Base-by-base conservation (phyloP, 176 grass and related monocot species). In the Carex cristatella region DNA sequence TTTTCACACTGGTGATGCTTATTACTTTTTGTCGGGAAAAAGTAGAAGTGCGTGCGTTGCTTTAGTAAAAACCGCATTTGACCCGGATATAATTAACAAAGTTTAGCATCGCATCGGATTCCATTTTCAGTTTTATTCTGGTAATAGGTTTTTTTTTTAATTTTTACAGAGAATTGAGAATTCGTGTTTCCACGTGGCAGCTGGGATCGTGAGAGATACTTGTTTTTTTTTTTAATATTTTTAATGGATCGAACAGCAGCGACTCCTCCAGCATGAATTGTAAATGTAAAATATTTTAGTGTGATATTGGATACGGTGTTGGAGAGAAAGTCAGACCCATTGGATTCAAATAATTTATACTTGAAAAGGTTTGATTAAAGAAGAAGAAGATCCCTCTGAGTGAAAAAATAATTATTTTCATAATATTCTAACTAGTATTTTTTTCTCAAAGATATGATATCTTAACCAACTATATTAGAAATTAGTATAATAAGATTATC, bases 201-300 rank as follows among this genome's bases (percentile, higher is more conserved):
- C 72, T 76, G 2, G 51, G 10, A 56, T 81, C 79, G 58, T 81
- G 79, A 14, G 16, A 65, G 79, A 64, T 30, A 35, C 35, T 81
- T 35, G 54, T 81, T 38, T 27, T 12, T 53, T 53, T 18, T 53
- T 28, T 28, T 53, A 53, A 75, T 10, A 23, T 53, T 28, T 5
- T 53, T 1, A 53, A 54, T 51, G 7, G 18, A 42, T 42, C 37
- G 15, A 42, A 42, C 14, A 42, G 16, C 1, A 53, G 10, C 10
- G n/a, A 44, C 18, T 53, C 9, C n/a, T 51, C 10, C 46, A 30
- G n/a, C 44, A 27, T 73, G 7, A 40, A 9, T 18, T 27, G 5
- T 11, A 32, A 32, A 3, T 65, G 14, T 16, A 59, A 59, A 59
- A 59, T 15, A 59, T 18, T 59, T 35, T 35, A 35, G 23, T 23